Conservation (phyloP, 441 rosid genomes). For the Erysimum cheiri region DNA sequence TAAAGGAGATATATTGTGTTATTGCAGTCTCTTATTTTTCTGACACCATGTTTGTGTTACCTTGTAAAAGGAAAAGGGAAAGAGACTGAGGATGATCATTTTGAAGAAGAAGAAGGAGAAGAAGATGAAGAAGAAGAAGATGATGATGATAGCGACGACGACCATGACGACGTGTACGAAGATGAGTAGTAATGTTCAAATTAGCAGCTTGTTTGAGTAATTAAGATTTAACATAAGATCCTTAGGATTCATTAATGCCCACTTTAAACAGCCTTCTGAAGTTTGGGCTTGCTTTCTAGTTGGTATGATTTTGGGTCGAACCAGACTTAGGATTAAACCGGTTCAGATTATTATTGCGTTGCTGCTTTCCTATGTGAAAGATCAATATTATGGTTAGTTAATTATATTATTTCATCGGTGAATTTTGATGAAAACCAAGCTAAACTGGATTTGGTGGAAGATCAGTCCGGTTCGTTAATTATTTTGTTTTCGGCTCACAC, state of each 20-base stretch:
- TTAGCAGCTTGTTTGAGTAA: background rate
- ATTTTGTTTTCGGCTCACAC: too few relatives aligned
- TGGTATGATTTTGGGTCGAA: too few relatives aligned
- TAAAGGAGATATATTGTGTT: background rate
- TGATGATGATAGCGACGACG: background rate
- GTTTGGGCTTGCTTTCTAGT: background rate
- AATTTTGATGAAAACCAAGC: too few relatives aligned
- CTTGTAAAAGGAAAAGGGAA: slow-evolving; percentile 1
- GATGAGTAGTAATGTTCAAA: background rate
- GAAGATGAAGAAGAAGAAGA: background rate
- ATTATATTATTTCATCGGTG: too few relatives aligned
- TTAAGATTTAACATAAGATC: background rate
- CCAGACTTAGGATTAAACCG: too few relatives aligned
- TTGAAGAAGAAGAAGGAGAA: background rate
- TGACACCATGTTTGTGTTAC: background rate
- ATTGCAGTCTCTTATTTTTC: background rate
- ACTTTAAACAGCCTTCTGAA: background rate
- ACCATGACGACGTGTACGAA: background rate
- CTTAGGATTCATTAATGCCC: background rate
- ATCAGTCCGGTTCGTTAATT: too few relatives aligned
- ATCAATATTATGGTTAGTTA: too few relatives aligned
- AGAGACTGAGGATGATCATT: background rate
- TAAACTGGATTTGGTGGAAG: too few relatives aligned
- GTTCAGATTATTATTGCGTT: too few relatives aligned
- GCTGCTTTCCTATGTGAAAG: too few relatives aligned